A percentile compares a stretch with the other conserved stretches of the same genome.
Conservation (phyloP, 768 basidiomycete species). For the Rhodosporidiobolus odoratus region DNA sequence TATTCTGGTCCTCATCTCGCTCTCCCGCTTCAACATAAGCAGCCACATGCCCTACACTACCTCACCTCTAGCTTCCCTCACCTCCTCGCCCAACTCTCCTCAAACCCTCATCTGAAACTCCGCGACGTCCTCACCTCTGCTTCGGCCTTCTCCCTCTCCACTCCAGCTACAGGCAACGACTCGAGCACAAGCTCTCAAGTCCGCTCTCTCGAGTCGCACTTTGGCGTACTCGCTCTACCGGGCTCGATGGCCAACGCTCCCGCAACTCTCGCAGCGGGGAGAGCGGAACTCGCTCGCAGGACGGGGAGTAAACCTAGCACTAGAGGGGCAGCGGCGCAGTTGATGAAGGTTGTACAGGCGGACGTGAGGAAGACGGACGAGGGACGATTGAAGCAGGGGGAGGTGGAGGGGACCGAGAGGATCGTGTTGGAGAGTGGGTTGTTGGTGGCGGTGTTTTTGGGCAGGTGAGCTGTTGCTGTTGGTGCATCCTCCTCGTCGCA, state of each 20-base stretch:
- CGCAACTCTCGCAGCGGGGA: background rate
- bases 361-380: background rate
- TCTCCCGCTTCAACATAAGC: background rate
- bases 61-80: constrained; percentile 1
- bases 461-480: constrained; percentile 1
- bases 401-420: background rate
- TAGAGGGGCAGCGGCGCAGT: background rate
- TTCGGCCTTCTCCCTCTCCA: background rate
- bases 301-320: background rate
- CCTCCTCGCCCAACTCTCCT: background rate
- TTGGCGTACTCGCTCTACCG: background rate
- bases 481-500: background rate
- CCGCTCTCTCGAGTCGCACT: constrained; percentile 7
- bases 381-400: background rate
- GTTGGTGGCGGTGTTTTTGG: constrained; percentile 17
- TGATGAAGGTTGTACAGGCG: constrained; percentile 1
- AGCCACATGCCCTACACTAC: constrained; percentile 15
- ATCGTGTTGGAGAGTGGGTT: constrained; percentile 15
- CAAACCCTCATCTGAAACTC: background rate
- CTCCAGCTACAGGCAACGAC: background rate
- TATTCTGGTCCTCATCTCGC: background rate
- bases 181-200: background rate
- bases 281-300: background rate
- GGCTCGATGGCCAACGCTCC: background rate
- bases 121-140: constrained; percentile 5